These are phyloP conservation scores for Penicillium hesseltinei DNA, from an alignment of 2,329 filamentous ascomycete species.

Conservation along the genomic window DNA sequence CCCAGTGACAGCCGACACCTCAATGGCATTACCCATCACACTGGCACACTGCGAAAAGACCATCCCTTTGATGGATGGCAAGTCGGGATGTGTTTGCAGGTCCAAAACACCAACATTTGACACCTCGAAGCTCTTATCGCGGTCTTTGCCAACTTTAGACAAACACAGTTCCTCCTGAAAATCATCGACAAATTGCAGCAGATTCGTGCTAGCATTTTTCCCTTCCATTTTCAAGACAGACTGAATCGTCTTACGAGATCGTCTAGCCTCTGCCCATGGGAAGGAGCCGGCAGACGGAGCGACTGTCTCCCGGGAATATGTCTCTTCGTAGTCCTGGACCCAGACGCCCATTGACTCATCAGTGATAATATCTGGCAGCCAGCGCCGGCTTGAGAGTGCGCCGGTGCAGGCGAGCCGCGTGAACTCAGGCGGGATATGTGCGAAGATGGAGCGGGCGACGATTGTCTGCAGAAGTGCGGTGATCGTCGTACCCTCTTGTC, in stretches of 20 bases:
- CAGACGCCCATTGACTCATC: conserved; percentile 41
- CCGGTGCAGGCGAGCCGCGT: conserved; percentile 33
- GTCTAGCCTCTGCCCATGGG: conserved; percentile 36
- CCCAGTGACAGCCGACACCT: conserved; percentile 44
- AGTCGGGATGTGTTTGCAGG: conserved; percentile 7
- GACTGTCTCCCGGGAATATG: conserved; percentile 26
- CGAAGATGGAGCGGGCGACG: conserved; percentile 40
- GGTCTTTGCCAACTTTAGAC: conserved; percentile 39
- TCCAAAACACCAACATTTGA: conserved; percentile 47
- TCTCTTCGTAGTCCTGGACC: conserved; percentile 36
- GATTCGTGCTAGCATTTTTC: conserved; percentile 35
- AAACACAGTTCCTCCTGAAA: conserved; percentile 38
- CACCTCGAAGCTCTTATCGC: conserved; percentile 44
- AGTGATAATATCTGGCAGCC: conserved; percentile 35
- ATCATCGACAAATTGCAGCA: conserved; percentile 44
- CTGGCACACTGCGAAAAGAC: conserved; percentile 48
- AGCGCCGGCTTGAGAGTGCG: conserved; percentile 41
- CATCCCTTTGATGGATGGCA: conserved; percentile 39
- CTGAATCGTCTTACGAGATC: conserved; percentile 32
- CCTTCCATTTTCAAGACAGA: conserved; percentile 27
- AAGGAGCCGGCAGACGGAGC: conserved; percentile 15
- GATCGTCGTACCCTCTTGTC: conserved; percentile 41
- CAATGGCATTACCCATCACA: conserved; percentile 39
- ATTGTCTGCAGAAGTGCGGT: conserved; percentile 43
- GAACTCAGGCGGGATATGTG: conserved; percentile 29